Base-by-base conservation (phyloP, 257 asterid species). In the Petrea volubilis region DNA sequence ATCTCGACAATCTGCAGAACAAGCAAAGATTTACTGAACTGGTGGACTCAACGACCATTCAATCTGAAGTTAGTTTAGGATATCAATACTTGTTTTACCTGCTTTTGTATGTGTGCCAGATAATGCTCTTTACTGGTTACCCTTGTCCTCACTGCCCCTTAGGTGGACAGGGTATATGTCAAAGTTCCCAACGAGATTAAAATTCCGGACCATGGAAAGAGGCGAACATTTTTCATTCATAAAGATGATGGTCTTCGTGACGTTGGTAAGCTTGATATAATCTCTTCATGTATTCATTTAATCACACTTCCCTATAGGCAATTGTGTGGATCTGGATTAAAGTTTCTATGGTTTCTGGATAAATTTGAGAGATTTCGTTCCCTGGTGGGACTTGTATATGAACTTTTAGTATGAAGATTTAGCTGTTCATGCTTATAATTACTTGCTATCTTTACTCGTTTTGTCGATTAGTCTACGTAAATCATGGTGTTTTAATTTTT, bases 221-320 rank as follows among this genome's bases (percentile, higher is more conserved):
- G 79, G 74, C 82, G 84, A 60, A 84, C 95, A 7, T 77, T 84
- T 75, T 85, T 84, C 67, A 53, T 88, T 13, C 88, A 89, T 8
- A 88, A 88, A 79, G 85, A 84, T 67, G 95, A 90, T 67, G 95
- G 90, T 52, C 89, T 86, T 50, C 88, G 87, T 47, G 92, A 88
- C 70, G 87, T 87, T 25, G 88, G 95, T 83, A 77, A 78, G 77
- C 11, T n/a, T n/a, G n/a, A n/a, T n/a, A n/a, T n/a, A n/a, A n/a
- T n/a, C n/a, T n/a, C n/a, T n/a, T n/a, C n/a, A n/a, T n/a, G n/a
- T n/a, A n/a, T n/a, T n/a, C n/a, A n/a, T n/a, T n/a, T n/a, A n/a
- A n/a, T n/a, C n/a, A n/a, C n/a, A n/a, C n/a, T n/a, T n/a, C n/a
- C n/a, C n/a, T n/a, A n/a, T n/a, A n/a, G n/a, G n/a, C n/a, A n/a